A percentile compares a stretch with the other conserved stretches of the same genome.
Conservation (phyloP, 2,329 filamentous ascomycete genomes). For the Fusarium heterosporum region DNA sequence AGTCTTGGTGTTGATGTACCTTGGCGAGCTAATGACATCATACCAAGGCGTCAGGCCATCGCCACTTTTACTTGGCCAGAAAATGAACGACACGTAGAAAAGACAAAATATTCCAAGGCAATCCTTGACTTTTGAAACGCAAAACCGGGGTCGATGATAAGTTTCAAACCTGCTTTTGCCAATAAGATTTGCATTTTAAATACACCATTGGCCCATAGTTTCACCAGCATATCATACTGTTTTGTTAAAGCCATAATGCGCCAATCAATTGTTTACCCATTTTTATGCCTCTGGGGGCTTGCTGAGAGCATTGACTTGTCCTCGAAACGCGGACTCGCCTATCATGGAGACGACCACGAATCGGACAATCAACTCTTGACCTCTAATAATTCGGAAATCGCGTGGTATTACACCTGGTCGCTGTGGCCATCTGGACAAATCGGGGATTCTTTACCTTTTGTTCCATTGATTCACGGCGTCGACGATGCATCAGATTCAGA, state of each 20-base stretch:
- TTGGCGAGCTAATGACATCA: slow-evolving; percentile 33
- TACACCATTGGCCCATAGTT: neutral
- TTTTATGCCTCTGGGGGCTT: slow-evolving; percentile 10
- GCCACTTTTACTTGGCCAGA: slow-evolving; percentile 27
- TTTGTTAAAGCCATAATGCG: slow-evolving; percentile 14
- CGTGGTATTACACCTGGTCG: slow-evolving; percentile 60
- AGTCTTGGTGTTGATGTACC: slow-evolving; percentile 23
- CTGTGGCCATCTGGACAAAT: slow-evolving; percentile 46
- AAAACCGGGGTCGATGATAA: neutral
- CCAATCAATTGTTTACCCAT: neutral
- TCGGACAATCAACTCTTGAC: slow-evolving; percentile 52
- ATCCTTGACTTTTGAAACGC: slow-evolving; percentile 28
- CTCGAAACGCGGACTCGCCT: slow-evolving; percentile 44
- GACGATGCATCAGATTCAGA: slow-evolving; percentile 48
- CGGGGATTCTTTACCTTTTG: slow-evolving; percentile 48
- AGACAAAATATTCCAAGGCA: slow-evolving; percentile 20
- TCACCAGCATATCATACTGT: neutral
- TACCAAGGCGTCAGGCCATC: slow-evolving; percentile 6
- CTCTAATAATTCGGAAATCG: slow-evolving; percentile 53
- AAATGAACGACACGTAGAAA: slow-evolving; percentile 21
- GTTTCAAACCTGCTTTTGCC: slow-evolving; percentile 27
- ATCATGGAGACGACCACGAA: slow-evolving; percentile 42
- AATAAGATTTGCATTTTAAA: neutral
- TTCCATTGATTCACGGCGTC: slow-evolving; percentile 55
- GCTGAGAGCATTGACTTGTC: slow-evolving; percentile 24